Evolutionary conservation across 768 basidiomycete genomes (phyloP), one percentile per base, ranked within the genome.

Genomic region (Tricholoma flavovirens): DNA sequence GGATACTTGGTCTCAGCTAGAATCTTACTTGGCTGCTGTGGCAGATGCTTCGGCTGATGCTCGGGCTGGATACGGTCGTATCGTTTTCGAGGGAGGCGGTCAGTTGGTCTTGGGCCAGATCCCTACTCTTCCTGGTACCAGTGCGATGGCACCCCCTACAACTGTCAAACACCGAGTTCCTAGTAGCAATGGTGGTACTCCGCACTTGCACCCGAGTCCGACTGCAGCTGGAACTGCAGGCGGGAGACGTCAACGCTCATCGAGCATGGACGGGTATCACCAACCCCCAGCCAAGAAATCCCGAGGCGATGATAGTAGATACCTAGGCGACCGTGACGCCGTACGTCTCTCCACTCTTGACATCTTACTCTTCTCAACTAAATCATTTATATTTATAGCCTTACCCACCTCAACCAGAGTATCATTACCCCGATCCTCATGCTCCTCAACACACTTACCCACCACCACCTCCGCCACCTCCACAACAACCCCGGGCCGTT

Each of bases 221-320:
- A 67, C 70, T 51, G 62, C 71, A 29, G 35, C 53, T 26, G 26
- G n/a, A n/a, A n/a, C 24, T 9, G 21, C 51, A 8, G 59, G 63
- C 12, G 59, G 56, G 7, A 60, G 69, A 24, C 60, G 71, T 4
- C 64, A 67, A 45, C 68, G 75, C 50, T 73, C 75, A 1, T 72
- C 73, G 10, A 72, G 71, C 59, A 57, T 74, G 56, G 73, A 76
- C 15, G 65, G 66, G 17, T 64, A 72, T 10, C 72, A 65, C 0
- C 76, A 77, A 29, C 82, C 81, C 0, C 83, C 84, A 5, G 40
- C 69, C 29, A 86, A 86, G 66, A 75, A 78, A 30, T 58, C 71
- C 0, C 72, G 81, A 32, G 64, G 62, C 36, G 46, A 49, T 29
- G 46, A 45, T 24, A 45, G 43, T 5, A 21, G 45, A 5, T 46